Conservation (phyloP, 495 filamentous ascomycete genomes). For the Melanomma pulvis-pyrius region DNA sequence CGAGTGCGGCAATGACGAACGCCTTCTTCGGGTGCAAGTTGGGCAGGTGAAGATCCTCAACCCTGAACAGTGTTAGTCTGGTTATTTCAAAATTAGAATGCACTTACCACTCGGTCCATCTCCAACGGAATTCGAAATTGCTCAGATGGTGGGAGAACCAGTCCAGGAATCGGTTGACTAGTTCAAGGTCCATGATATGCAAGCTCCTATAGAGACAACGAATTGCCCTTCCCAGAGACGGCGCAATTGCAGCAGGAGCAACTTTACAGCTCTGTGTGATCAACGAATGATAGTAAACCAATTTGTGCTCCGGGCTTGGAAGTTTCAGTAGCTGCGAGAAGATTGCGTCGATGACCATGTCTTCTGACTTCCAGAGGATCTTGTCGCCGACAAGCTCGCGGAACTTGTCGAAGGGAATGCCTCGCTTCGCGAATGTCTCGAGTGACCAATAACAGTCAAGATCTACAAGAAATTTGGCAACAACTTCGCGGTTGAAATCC, state of each 20-base stretch:
- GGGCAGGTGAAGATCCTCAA: slow-evolving; percentile 78
- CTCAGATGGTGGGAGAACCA: slow-evolving; percentile 98
- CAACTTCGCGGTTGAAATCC: slow-evolving; percentile 85
- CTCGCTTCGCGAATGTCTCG: slow-evolving; percentile 87
- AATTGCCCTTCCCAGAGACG: slow-evolving; percentile 90
- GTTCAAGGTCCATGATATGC: slow-evolving; percentile 81
- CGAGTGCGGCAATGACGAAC: slow-evolving; percentile 85
- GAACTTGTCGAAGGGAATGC: slow-evolving; percentile 86
- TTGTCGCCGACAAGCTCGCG: slow-evolving; percentile 70
- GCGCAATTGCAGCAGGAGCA: slow-evolving; percentile 92
- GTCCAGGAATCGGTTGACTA: slow-evolving; percentile 85
- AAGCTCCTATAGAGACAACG: slow-evolving; percentile 82
- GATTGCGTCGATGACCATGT: slow-evolving; percentile 94
- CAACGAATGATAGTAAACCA: slow-evolving; percentile 94
- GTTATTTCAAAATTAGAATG: neutral
- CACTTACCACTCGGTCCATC: slow-evolving; percentile 92
- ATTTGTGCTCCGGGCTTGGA: slow-evolving; percentile 85
- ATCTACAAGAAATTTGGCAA: slow-evolving; percentile 88
- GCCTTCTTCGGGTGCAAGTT: slow-evolving; percentile 84
- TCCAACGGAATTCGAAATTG: slow-evolving; percentile 99
- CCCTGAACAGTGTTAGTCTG: slow-evolving; percentile 49
- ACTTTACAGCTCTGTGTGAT: slow-evolving; percentile 95
- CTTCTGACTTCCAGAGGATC: slow-evolving; percentile 95
- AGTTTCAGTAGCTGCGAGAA: slow-evolving; percentile 93
- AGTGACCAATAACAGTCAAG: slow-evolving; percentile 91